Evolutionary conservation across 2,329 filamentous ascomycete genomes (phyloP), one percentile per base, ranked within the genome.

Genomic region (Penicillium capsulatum): DNA sequence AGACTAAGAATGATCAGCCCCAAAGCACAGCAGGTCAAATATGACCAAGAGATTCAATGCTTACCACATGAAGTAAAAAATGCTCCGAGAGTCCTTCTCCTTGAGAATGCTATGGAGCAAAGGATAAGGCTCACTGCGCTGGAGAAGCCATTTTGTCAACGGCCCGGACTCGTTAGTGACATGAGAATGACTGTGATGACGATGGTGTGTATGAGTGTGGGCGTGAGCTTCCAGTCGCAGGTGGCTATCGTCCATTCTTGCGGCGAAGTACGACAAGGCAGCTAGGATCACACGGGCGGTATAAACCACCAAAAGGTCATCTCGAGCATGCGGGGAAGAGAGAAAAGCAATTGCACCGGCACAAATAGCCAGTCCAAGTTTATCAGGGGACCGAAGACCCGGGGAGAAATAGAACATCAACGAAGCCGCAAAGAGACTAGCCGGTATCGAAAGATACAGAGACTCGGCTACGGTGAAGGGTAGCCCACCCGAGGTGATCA

Each of bases 51-150:
- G 19, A 8, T 28, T 11, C 26, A 3, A 24, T 16, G 62, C 82
- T 59, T 72, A 94, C 86, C 76, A 78, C 80, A 95, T 95, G 55
- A 97, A 98, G 66, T 98, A 98, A 53, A 95, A 94, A 48, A 98
- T 97, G 31, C 91, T 80, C 42, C 92, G 79, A 11, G 91, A 97
- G 63, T 98, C 91, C 56, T 88, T 89, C 58, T 97, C 91, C 10
- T 83, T 80, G 55, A 98, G 69, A 42, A 98, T 88, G 37, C 87
- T 84, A 59, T 96, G 82, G 13, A 96, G 57, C 22, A 97, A 74
- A 0, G 91, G 90, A 61, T 83, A 87, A 17, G 74, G 73, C 34
- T 83, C 76, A 8, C 82, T 83, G 38, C 78, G 74, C 0, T 75
- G 75, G n/a, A 97, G 72, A 3, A 97, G 63, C 39, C 83, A 76